Evolutionary conservation across 345 rosid genomes (phyloP), one percentile per base, ranked within the genome.

Genomic region (Nasturtium officinale): DNA sequence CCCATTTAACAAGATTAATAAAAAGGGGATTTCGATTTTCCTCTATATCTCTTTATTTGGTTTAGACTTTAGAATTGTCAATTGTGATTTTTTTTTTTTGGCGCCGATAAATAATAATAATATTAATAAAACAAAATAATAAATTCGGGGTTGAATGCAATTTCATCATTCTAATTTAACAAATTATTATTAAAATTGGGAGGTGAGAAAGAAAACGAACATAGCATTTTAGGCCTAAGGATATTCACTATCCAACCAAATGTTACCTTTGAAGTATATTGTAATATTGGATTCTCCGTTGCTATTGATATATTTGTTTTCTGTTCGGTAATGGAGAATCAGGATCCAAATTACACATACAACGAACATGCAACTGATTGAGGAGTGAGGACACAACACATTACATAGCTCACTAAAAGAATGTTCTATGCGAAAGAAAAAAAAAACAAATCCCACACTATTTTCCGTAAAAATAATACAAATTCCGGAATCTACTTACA

Each of bases 1-100:
- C 89, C 88, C 90, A 83, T 82, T 63, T 60, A 28, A 26, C 29
- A 16, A 37, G 37, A 23, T 18, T 9, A 11, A 35, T 17, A 25
- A 50, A 6, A 15, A n/a, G n/a, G 18, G 28, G 16, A 12, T 28
- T 33, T 69, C 3, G 9, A 32, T 17, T 8, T 25, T 50, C 65
- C 47, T 48, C 37, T 59, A 26, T 4, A 40, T 40, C 45, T 1
- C 45, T 40, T 40, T 38, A 21, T 58, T 50, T 54, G 18, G 17
- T 54, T 68, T 68, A 50, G 25, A 23, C 25, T 28, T 67, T 48
- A 18, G 50, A 45, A n/a, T n/a, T 45, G 9, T 23, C 25, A 23
- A 23, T 23, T 23, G 25, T 23, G 23, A 6, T 6, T 6, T 42
- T n/a, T 17, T 11, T 46, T 46, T n/a, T 17, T 11, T 46, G 16